Evolutionary conservation across 345 rosid genomes (phyloP).

Genomic region (Pugionium dolabratum): DNA sequence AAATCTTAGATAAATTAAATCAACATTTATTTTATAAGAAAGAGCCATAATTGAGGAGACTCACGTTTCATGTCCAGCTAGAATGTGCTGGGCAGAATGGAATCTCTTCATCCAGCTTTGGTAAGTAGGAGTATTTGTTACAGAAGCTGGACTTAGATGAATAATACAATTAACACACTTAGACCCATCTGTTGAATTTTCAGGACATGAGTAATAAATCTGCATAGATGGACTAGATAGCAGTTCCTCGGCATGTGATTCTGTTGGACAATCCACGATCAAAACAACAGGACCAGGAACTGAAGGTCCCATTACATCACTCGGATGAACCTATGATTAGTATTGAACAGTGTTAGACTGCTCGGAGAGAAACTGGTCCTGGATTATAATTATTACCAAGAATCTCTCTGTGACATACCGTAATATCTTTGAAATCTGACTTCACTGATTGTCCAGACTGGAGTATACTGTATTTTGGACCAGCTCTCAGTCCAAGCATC

Average conservation of each 20-base stretch:
- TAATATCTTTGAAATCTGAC: constrained; percentile 67
- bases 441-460: constrained; percentile 84
- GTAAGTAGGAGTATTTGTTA: constrained; percentile 58
- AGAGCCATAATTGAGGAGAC: constrained; percentile 33
- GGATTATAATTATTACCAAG: constrained; percentile 1
- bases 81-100: constrained; percentile 73
- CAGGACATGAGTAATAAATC: constrained; percentile 50
- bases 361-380: not conserved
- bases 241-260: constrained; percentile 64
- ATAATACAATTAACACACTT: constrained; percentile 74
- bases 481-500: constrained; percentile 80
- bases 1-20: constrained; percentile 6
- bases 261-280: constrained; percentile 94
- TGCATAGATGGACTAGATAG: constrained; percentile 51
- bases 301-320: constrained; percentile 96
- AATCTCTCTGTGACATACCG: constrained; percentile 50
- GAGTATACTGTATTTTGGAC: constrained; percentile 78
- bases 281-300: constrained; percentile 85
- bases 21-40: constrained; percentile 11
- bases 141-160: constrained; percentile 84
- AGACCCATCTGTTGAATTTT: constrained; percentile 29
- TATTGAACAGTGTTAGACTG: constrained; percentile 17
- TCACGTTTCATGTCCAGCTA: constrained; percentile 90
- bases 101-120: constrained; percentile 84
- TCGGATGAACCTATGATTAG: constrained; percentile 75